Conservation (phyloP, 75 land plant species). For the Cunninghamia lanceolata region DNA sequence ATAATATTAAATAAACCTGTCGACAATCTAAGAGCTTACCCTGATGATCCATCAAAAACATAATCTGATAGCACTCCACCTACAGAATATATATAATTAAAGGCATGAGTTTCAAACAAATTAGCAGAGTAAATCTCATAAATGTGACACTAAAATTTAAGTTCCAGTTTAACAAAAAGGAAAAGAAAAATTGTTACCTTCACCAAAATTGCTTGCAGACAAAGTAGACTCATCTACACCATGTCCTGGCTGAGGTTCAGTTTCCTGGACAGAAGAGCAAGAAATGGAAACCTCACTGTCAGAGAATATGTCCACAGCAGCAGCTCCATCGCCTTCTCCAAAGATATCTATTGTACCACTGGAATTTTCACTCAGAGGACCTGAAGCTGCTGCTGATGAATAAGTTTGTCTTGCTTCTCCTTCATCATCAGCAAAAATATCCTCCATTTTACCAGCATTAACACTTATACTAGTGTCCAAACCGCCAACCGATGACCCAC, state of each 20-base stretch:
- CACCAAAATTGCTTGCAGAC: neutral
- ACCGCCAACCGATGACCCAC: neutral
- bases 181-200: neutral
- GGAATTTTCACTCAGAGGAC: neutral
- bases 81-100: constrained; percentile 7
- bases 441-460: constrained; percentile 1
- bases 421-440: constrained; percentile 12
- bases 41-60: constrained; percentile 50
- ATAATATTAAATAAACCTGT: neutral
- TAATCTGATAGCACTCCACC: constrained; percentile 34
- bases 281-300: neutral
- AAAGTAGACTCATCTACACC: neutral
- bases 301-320: constrained; percentile 11
- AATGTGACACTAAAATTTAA: neutral
- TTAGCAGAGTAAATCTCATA: neutral
- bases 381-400: neutral
- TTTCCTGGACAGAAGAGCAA: neutral
- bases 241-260: neutral
- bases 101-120: neutral
- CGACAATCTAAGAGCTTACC: constrained; percentile 26
- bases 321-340: constrained; percentile 42
- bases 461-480: neutral
- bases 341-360: constrained; percentile 48
- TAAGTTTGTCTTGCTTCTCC: neutral
- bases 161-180: neutral